Evolutionary conservation across 129 eudicot genomes (phyloP).

Genomic region (Flaveria brownii): DNA sequence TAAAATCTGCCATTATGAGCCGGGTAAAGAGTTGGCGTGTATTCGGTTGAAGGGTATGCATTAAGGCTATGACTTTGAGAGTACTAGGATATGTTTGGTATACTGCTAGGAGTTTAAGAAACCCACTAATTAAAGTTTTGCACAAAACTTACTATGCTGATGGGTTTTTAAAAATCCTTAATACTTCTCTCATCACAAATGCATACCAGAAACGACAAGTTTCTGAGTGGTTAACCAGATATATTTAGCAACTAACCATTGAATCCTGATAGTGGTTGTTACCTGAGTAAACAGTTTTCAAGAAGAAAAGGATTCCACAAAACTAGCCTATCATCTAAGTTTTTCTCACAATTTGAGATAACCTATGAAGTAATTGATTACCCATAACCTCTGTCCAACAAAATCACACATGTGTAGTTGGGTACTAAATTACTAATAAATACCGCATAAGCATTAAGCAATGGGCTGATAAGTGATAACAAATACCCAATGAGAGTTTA

Average conservation of each 20-base stretch:
- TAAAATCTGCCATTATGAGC: background rate
- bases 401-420: no score
- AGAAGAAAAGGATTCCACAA: background rate
- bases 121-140: background rate
- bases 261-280: background rate
- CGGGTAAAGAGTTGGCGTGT: no score
- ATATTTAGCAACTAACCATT: background rate
- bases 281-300: background rate
- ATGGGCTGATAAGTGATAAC: no score
- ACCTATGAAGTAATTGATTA: no score
- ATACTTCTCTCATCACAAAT: slow-evolving; percentile 2
- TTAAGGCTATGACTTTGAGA: background rate
- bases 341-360: no score
- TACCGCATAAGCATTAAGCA: no score
- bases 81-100: background rate
- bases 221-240: background rate
- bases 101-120: background rate
- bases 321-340: no score
- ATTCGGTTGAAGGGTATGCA: background rate
- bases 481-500: no score
- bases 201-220: background rate
- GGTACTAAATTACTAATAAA: no score
- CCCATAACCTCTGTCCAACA: no score
- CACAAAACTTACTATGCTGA: background rate
- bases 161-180: background rate